Evolutionary conservation across 805 yeast species (phyloP), one percentile per base, ranked within the genome.

Genomic region (Kockiozyma suomiensis): DNA sequence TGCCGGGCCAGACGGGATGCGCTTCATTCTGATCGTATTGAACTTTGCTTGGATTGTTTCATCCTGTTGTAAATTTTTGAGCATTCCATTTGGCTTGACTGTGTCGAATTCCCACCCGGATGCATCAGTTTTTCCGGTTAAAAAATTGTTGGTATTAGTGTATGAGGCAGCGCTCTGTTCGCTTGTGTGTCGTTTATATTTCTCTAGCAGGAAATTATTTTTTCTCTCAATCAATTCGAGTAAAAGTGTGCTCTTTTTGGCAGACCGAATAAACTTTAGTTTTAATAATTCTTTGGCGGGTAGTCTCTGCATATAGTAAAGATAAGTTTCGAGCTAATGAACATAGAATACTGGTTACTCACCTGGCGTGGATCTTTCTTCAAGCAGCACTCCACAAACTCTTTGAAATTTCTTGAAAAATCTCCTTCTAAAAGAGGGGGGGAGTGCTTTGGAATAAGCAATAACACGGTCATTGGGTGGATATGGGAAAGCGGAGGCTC

Each of bases 391-490:
- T 77, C 75, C 32, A 87, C 83, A 73, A 93, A 88, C 57, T 77
- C 78, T 59, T 78, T 82, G 38, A 81, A 72, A 6, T 66, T 61
- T n/a, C 67, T 66, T 6, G 83, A 75, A 62, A 74, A 79, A 2
- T 72, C 70, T 0, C 85, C 86, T 5, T 71, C 75, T 40, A 78
- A 19, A 69, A 66, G 43, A 0, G 97, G 96, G 0, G 96, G 82
- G 6, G 82, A 80, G 23, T 79, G 74, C 45, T 80, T 79, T 13
- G 92, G 93, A 47, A 90, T 88, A 50, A 81, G 81, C 67, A 85
- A 81, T 67, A 93, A 76, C 0, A 88, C 90, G 65, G 86, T 85
- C 84, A 87, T 81, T 13, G 97, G 96, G 54, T 86, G 88, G 56
- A 81, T 78, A 26, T 85, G 83, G 0, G 89, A 74, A 56, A 84